Percentiles rank a stretch among this genome's conserved stretches.
Evolutionary conservation across 2,329 filamentous ascomycete species (phyloP).

Genomic region (Elsinoe ampelina): DNA sequence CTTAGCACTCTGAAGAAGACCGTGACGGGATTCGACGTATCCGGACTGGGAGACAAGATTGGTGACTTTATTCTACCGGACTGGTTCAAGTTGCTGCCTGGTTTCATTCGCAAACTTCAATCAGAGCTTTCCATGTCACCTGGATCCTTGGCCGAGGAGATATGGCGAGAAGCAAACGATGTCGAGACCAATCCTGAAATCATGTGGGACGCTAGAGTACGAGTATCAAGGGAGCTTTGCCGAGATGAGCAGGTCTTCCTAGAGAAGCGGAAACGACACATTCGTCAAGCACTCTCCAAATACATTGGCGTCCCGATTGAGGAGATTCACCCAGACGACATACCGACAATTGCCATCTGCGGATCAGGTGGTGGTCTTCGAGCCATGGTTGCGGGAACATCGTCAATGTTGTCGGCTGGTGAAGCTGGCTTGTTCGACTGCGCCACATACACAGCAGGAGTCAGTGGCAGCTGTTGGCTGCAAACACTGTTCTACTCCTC

Average conservation of each 20-base stretch:
- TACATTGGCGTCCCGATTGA: constrained; percentile 71
- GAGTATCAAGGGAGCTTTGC: constrained; percentile 73
- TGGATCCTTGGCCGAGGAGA: constrained; percentile 81
- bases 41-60: constrained; percentile 22
- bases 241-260: constrained; percentile 72
- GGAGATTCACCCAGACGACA: constrained; percentile 84
- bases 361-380: constrained; percentile 86
- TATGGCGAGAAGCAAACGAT: constrained; percentile 87
- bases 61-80: constrained; percentile 56
- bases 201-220: constrained; percentile 66
- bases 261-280: constrained; percentile 56
- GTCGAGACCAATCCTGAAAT: constrained; percentile 80
- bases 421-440: constrained; percentile 90
- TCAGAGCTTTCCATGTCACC: constrained; percentile 78
- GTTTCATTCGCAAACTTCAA: constrained; percentile 72
- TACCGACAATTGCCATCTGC: constrained; percentile 87
- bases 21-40: constrained; percentile 24
- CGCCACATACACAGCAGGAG: constrained; percentile 86
- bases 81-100: constrained; percentile 71
- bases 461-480: constrained; percentile 94
- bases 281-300: constrained; percentile 63
- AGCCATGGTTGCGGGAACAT: constrained; percentile 81
- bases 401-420: constrained; percentile 73
- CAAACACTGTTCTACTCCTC: constrained; percentile 81
- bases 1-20: constrained; percentile 21